A percentile compares a stretch with the other conserved stretches of the same genome.
These are phyloP conservation scores for Forsythia suspensa DNA, from an alignment of 257 asterid genomes.

Conservation along the genomic window DNA sequence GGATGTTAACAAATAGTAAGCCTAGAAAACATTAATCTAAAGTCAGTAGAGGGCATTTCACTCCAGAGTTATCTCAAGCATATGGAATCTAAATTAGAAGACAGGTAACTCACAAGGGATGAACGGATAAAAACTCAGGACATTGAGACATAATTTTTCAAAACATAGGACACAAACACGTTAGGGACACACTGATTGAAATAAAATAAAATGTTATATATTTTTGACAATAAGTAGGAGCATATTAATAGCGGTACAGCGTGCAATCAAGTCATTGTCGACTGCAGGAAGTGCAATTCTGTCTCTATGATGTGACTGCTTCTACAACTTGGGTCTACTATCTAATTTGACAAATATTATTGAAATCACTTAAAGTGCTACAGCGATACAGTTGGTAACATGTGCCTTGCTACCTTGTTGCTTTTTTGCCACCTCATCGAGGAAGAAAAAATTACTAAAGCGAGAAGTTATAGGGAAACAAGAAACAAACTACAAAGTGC, in stretches of 20 bases:
- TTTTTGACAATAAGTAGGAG: neutral
- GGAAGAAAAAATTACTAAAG: neutral
- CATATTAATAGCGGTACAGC: neutral
- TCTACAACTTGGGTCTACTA: neutral
- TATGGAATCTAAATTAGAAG: conserved; percentile 5
- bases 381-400: neutral
- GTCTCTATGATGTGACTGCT: neutral
- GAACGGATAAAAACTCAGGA: neutral
- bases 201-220: neutral
- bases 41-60: neutral
- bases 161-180: neutral
- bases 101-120: neutral
- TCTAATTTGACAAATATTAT: neutral
- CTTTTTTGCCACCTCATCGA: neutral
- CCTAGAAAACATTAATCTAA: conserved; percentile 7
- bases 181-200: neutral
- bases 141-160: neutral
- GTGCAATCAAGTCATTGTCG: neutral
- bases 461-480: neutral
- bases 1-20: conserved; percentile 28
- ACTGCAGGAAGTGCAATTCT: neutral
- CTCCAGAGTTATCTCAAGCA: neutral
- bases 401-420: neutral
- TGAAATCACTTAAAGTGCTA: neutral
- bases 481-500: neutral